Percentiles rank a stretch among this genome's conserved stretches.
phyloP scores from a whole-genome alignment of 2,329 filamentous ascomycete species.

The Drechslerella coelobrocha region DNA sequence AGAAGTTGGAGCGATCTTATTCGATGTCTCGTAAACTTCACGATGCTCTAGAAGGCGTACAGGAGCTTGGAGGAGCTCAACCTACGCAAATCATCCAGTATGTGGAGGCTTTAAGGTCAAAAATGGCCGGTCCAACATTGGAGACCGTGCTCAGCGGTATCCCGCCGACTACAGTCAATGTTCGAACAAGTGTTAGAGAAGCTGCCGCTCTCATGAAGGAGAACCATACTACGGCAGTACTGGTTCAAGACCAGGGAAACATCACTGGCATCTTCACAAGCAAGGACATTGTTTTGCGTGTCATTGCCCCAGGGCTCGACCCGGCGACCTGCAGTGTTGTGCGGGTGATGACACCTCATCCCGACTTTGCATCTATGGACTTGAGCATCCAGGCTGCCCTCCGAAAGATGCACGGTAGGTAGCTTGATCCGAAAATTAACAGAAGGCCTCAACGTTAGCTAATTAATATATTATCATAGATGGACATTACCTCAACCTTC shows the following conservation, averaged over 20 bases:
- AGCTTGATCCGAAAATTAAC: not conserved
- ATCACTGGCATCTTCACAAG: constrained; percentile 99
- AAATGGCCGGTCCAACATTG: constrained; percentile 97
- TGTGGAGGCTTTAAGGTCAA: constrained; percentile 89
- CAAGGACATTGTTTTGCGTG: constrained; percentile 96
- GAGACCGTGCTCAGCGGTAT: constrained; percentile 92
- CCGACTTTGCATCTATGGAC: constrained; percentile 96
- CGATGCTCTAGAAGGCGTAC: constrained; percentile 94
- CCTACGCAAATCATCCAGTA: constrained; percentile 99
- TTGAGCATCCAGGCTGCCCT: constrained; percentile 99
- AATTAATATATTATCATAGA: constrained; percentile 64
- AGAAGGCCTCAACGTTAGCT: constrained; percentile 7
- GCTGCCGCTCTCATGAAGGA: constrained; percentile 97
- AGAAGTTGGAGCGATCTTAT: constrained; percentile 97
- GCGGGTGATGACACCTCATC: constrained; percentile 97
- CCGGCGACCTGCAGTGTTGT: constrained; percentile 95
- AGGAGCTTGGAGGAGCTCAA: constrained; percentile 93
- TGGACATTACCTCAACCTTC: constrained; percentile 96
- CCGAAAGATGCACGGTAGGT: constrained; percentile 96
- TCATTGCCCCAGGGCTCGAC: constrained; percentile 95
- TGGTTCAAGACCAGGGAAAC: constrained; percentile 94
- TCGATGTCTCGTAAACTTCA: constrained; percentile 90
- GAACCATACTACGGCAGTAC: constrained; percentile 93
- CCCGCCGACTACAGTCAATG: constrained; percentile 91
- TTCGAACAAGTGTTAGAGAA: constrained; percentile 94